These are phyloP conservation scores for Polychaeton citri DNA, from an alignment of 2,329 filamentous ascomycete genomes.

Conservation along the genomic window DNA sequence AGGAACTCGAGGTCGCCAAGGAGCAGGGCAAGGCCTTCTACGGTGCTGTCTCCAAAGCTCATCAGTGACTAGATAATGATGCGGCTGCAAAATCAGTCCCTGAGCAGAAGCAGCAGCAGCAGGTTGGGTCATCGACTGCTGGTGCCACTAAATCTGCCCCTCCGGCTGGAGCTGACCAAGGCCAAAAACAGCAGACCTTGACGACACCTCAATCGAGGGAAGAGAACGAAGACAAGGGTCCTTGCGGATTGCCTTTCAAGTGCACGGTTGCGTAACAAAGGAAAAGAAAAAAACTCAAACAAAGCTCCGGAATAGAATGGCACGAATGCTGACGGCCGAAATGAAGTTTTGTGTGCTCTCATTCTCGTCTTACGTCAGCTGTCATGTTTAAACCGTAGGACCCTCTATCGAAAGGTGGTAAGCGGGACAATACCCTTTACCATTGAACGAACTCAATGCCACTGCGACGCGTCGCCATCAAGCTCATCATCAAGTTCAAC, in stretches of 20 bases:
- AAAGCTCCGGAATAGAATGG: too few relatives aligned
- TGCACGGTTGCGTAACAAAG: constrained; percentile 48
- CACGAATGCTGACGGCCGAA: too few relatives aligned
- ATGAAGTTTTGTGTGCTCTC: too few relatives aligned
- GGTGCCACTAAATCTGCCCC: constrained; percentile 4
- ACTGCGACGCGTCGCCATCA: too few relatives aligned
- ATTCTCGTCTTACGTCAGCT: too few relatives aligned
- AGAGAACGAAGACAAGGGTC: constrained; percentile 47
- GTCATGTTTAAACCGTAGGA: too few relatives aligned
- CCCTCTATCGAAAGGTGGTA: too few relatives aligned
- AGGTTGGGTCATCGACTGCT: constrained; percentile 4
- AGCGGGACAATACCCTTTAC: too few relatives aligned
- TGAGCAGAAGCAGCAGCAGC: constrained; percentile 4
- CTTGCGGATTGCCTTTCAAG: constrained; percentile 65
- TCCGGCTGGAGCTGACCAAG: constrained; percentile 6
- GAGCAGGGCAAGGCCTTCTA: constrained; percentile 82
- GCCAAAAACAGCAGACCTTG: constrained; percentile 11
- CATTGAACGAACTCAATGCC: too few relatives aligned
- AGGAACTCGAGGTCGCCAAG: constrained; percentile 67
- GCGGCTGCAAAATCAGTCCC: constrained; percentile 16
- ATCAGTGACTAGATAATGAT: constrained; percentile 63
- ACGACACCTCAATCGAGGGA: constrained; percentile 21
- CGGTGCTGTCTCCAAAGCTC: constrained; percentile 57
- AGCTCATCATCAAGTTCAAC: background rate
- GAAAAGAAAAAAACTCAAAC: too few relatives aligned